Conservation (phyloP, 371 early-diverging fungal genomes). For the Dichotomocladium elegans region DNA sequence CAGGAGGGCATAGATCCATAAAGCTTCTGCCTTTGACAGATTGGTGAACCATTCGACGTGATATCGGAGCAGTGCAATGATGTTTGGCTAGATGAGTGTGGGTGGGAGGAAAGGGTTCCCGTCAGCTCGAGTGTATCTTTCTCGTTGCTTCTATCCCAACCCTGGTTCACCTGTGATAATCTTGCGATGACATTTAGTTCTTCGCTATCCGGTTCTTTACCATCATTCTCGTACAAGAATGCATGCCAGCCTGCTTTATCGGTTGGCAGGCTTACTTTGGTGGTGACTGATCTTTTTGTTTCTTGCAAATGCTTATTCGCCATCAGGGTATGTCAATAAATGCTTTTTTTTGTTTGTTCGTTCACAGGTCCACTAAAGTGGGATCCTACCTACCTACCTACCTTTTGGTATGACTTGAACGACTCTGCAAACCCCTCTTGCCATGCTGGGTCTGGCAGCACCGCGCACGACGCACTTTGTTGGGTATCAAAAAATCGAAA, state of each 20-base stretch:
- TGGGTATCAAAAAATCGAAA: constrained; percentile 17
- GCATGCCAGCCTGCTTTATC: constrained; percentile 9
- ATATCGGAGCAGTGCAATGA: constrained; percentile 16
- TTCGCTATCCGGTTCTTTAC: neutral
- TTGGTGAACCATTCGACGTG: constrained; percentile 28
- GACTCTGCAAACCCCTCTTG: constrained; percentile 16
- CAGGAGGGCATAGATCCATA: constrained; percentile 29
- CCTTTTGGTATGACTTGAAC: constrained; percentile 27
- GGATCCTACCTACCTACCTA: no score
- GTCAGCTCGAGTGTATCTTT: no score
- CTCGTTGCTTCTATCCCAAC: no score
- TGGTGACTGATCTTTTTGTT: neutral
- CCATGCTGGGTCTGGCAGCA: constrained; percentile 23
- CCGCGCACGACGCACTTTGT: neutral
- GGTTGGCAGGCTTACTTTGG: neutral
- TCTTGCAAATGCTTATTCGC: neutral
- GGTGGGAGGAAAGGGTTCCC: no score
- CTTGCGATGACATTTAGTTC: constrained; percentile 3
- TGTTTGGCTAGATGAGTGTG: neutral
- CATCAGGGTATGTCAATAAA: no score
- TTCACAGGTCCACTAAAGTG: neutral
- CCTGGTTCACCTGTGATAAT: constrained; percentile 21
- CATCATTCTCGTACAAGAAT: constrained; percentile 14
- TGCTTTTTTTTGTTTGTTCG: neutral
- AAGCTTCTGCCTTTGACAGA: neutral